phyloP scores from a whole-genome alignment of 805 yeast genomes.

The Maudiozyma barnettii region DNA sequence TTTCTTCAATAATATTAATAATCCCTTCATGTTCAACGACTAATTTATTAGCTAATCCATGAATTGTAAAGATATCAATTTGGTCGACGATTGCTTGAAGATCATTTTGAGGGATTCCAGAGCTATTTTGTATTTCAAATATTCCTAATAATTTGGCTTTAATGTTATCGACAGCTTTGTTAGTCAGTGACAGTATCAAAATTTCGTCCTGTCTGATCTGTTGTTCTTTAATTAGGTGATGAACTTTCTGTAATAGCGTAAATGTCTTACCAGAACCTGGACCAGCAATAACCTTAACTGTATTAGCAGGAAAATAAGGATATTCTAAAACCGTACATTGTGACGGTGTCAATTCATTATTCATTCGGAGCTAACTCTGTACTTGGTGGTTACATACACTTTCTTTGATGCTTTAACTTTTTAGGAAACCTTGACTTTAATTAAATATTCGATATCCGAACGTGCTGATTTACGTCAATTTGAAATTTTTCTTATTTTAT shows the following conservation, averaged over 20 bases:
- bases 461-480: too few species aligned
- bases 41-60: slow-evolving; percentile 47
- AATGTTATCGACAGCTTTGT: slow-evolving; percentile 50
- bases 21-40: slow-evolving; percentile 33
- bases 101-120: not conserved
- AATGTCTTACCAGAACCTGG: slow-evolving; percentile 70
- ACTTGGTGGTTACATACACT: not conserved
- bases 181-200: slow-evolving; percentile 57
- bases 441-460: too few species aligned
- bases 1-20: slow-evolving; percentile 42
- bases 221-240: slow-evolving; percentile 33
- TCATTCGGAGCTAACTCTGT: not conserved
- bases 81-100: slow-evolving; percentile 12
- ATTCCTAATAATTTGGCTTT: slow-evolving; percentile 24
- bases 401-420: not conserved
- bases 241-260: slow-evolving; percentile 47
- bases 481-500: not conserved
- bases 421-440: too few species aligned
- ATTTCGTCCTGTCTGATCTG: slow-evolving; percentile 43
- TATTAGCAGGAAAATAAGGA: slow-evolving; percentile 32
- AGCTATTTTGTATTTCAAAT: slow-evolving; percentile 30
- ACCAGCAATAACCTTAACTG: slow-evolving; percentile 52
- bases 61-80: slow-evolving; percentile 49
- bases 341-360: slow-evolving; percentile 31
- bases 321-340: slow-evolving; percentile 39